Percentiles rank a stretch among this genome's conserved stretches.
These are phyloP conservation scores for Erucastrum elatum DNA, from an alignment of 345 rosid genomes.

Conservation along the genomic window DNA sequence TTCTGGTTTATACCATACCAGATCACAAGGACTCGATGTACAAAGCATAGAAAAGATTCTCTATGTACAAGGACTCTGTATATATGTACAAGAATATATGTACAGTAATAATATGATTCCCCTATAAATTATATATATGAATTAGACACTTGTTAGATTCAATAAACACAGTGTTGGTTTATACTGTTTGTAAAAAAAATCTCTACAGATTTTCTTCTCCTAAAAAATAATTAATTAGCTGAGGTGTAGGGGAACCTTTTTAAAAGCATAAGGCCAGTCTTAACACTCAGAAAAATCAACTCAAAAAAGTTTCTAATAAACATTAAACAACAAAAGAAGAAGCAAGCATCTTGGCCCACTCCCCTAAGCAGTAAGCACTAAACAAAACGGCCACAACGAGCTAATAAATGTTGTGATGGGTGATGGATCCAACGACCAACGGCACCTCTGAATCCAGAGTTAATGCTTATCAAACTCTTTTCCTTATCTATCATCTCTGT, in stretches of 20 bases:
- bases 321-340: neutral
- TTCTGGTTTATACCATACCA: neutral
- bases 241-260: neutral
- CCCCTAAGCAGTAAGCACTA: neutral
- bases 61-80: neutral
- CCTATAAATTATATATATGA: neutral
- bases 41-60: neutral
- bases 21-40: neutral
- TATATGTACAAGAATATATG: neutral
- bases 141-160: too few species aligned
- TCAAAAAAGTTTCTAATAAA: neutral
- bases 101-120: neutral
- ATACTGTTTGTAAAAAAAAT: too few species aligned
- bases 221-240: neutral
- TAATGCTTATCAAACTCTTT: conserved; percentile 27
- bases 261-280: too few species aligned
- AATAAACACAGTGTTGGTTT: too few species aligned
- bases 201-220: too few species aligned
- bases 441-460: conserved; percentile 11
- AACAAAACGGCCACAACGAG: conserved; percentile 19
- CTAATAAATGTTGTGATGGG: conserved; percentile 2
- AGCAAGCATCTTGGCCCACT: conserved; percentile 3
- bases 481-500: neutral
- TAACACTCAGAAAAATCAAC: neutral
- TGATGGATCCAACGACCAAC: conserved; percentile 27